These are phyloP conservation scores for Hypoxylon sp. DNA, from an alignment of 2,329 filamentous ascomycete species.

Conservation along the genomic window DNA sequence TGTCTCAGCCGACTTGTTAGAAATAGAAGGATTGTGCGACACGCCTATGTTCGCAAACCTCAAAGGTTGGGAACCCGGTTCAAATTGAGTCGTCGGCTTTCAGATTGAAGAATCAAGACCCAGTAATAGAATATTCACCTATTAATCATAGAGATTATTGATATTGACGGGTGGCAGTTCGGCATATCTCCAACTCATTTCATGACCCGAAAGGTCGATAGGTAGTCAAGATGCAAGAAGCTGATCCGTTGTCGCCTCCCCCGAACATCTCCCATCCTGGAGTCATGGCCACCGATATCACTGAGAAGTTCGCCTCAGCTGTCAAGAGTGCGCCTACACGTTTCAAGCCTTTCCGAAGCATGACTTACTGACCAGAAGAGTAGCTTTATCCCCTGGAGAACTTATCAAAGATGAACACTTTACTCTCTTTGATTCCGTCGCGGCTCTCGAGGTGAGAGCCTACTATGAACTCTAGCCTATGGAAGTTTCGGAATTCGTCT, in stretches of 20 bases:
- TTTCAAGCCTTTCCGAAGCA: neutral
- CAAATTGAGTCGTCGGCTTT: conserved; percentile 3
- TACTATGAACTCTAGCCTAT: neutral
- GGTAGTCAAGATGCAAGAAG: conserved; percentile 49
- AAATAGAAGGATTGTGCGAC: conserved; percentile 2
- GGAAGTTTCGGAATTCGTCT: conserved; percentile 51
- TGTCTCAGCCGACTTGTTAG: conserved; percentile 2
- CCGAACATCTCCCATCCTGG: conserved; percentile 63
- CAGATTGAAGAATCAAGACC: neutral
- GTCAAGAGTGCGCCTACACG: conserved; percentile 63
- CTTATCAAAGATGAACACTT: conserved; percentile 95
- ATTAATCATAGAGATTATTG: neutral
- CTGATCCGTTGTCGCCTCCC: conserved; percentile 54
- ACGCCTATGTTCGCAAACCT: conserved; percentile 6
- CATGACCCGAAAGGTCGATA: conserved; percentile 11
- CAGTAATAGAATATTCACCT: conserved; percentile 10
- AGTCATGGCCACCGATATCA: conserved; percentile 71
- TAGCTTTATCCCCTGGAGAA: conserved; percentile 83
- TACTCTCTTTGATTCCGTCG: conserved; percentile 93
- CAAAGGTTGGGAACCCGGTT: conserved; percentile 10
- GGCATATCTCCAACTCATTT: conserved; percentile 7
- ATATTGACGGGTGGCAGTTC: conserved; percentile 6
- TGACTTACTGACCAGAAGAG: conserved; percentile 48
- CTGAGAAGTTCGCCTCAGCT: conserved; percentile 68
- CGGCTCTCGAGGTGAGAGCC: conserved; percentile 76